Base-by-base conservation (phyloP, 1,284 basidiomycete species). In the Fomitopsis betulina region DNA sequence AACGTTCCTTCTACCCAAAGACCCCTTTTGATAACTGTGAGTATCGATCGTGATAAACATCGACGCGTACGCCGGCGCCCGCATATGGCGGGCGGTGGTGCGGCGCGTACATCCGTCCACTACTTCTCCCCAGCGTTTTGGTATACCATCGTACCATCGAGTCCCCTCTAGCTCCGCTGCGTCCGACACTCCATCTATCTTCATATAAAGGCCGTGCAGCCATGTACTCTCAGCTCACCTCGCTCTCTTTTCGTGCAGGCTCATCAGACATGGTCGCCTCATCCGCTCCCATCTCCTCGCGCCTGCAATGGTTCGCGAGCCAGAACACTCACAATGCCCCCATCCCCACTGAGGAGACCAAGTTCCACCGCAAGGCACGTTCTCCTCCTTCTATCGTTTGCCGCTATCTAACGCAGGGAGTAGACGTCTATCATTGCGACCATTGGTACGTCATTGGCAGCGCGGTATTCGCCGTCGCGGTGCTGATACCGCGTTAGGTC, bases 341-440 rank as follows among this genome's bases (percentile, higher is more conserved):
- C 65, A 76, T 83, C 65, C 83, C 89, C 65, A 82, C 84, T 39
- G 84, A 89, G 58, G 81, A 86, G 61, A 92, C 91, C 69, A 94
- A 94, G 77, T 93, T 79, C 74, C 76, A 88, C 67, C 91, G 95
- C 78, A 98, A 96, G 85, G 94, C 94, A 59, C 66, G 81, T 73
- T 17, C 40, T 45, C 52, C 50, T 57, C 61, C 35, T 63, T 55
- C 55, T 62, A 35, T 23, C 35, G 39, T 8, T 47, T 30, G 12
- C 17, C 6, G 55, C 39, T 50, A 54, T 51, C 56, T 63, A 43
- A 63, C 61, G n/a, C 40, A 27, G 40, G 8, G 32, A 8, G 17
- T 67, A 98, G 96, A 97, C 94, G 19, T 81, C 91, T 61, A 97
- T 98, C 78, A 97, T 98, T 71, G 95, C 94, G 60, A 98, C 95